Percentiles rank a stretch among this genome's conserved stretches.
Evolutionary conservation across 306 rosid species (phyloP).

Genomic region (Citrullus amarus): DNA sequence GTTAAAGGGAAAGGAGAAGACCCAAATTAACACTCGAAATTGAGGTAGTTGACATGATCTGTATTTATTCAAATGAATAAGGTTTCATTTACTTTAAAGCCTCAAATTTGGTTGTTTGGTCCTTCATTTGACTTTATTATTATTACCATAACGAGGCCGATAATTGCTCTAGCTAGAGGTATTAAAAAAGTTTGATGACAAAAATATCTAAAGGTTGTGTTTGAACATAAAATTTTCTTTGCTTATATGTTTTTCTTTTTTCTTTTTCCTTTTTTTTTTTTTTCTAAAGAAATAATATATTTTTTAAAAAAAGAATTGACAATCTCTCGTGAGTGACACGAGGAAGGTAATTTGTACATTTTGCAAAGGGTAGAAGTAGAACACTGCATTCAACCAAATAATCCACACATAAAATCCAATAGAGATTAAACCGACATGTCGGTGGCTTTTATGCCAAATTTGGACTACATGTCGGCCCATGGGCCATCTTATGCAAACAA

Average conservation of each 20-base stretch:
- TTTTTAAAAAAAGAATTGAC: too few species aligned
- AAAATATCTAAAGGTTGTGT: background rate
- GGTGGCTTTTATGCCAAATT: background rate
- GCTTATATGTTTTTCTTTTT: background rate
- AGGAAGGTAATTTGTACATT: background rate
- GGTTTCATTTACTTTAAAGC: background rate
- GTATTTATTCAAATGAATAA: background rate
- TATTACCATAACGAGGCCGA: background rate
- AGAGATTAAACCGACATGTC: background rate
- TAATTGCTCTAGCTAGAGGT: background rate
- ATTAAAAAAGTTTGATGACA: too few species aligned
- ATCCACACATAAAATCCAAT: background rate
- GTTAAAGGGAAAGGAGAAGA: background rate
- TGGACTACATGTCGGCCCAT: conserved; percentile 6
- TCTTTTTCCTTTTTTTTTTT: background rate
- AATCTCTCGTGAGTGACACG: background rate
- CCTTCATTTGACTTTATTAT: background rate
- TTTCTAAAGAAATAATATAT: too few species aligned
- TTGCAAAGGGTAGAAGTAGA: too few species aligned
- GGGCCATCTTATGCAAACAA: background rate
- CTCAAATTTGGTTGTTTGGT: background rate
- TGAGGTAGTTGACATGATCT: background rate
- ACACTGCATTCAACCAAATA: background rate
- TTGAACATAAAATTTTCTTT: background rate
- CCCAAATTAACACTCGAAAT: background rate